phyloP scores from a whole-genome alignment of 805 yeast genomes.

The Wickerhamomyces canadensis region DNA sequence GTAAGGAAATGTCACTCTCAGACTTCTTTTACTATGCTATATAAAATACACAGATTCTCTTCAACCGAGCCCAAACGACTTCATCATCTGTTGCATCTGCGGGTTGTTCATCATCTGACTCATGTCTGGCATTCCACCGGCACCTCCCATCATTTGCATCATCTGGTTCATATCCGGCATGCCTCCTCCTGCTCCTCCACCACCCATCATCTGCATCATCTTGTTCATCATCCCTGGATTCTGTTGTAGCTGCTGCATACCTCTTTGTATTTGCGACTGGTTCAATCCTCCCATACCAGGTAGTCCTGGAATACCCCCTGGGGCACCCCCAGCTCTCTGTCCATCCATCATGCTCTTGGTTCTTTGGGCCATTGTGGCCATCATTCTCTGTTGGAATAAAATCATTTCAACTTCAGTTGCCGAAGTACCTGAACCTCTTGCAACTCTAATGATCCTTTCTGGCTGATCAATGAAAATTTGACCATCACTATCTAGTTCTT shows the following conservation, averaged over 20 bases:
- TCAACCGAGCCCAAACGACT: conserved; percentile 49
- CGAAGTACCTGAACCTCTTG: conserved; percentile 90
- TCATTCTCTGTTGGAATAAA: conserved; percentile 83
- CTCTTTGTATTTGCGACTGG: conserved; percentile 37
- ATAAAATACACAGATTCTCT: no score
- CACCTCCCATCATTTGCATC: conserved; percentile 51
- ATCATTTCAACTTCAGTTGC: conserved; percentile 93
- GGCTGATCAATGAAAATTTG: conserved; percentile 75
- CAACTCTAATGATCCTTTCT: conserved; percentile 80
- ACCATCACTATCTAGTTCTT: conserved; percentile 90
- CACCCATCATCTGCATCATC: conserved; percentile 54
- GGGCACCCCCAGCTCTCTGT: conserved; percentile 37
- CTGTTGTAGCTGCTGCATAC: conserved; percentile 59
- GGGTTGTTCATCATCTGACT: conserved; percentile 35
- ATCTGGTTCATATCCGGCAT: conserved; percentile 64
- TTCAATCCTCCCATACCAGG: conserved; percentile 36
- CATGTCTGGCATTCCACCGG: conserved; percentile 36
- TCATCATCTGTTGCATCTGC: conserved; percentile 42
- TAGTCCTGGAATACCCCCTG: conserved; percentile 32
- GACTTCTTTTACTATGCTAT: no score
- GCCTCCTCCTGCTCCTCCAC: conserved; percentile 48
- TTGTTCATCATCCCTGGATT: conserved; percentile 74
- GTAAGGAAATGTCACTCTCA: no score
- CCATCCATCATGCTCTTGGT: conserved; percentile 47
- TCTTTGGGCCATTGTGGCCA: conserved; percentile 86